Base-by-base conservation (phyloP, 345 rosid species). In the Brassica rapa region DNA sequence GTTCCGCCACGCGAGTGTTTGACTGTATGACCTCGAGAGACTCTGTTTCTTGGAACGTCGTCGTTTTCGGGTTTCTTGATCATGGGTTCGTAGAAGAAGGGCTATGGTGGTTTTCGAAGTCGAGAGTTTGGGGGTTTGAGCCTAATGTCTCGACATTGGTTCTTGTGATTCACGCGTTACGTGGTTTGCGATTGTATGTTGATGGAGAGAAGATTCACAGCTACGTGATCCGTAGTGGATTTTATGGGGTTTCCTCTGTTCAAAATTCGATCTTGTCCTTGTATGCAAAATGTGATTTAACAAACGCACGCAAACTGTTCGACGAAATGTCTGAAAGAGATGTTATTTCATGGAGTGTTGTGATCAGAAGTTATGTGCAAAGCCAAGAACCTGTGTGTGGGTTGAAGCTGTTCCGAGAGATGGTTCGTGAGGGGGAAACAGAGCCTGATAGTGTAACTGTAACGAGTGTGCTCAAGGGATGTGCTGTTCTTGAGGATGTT, bases 11-110 rank as follows among this genome's bases (percentile, higher is more conserved):
- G 68, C 71, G 77, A 41, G 68, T 75, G 15, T 90, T 93, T 73
- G 41, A 72, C 69, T 78, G 25, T 78, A 70, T 84, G 89, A 67
- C 3, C 29, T 68, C 24, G 65, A 75, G 72, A 62, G 93, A 93
- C 70, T 91, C 91, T 2, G 83, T 93, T 71, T 84, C 94, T 72
- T 91, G 96, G 94, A 93, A 91, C 65, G 84, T 87, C 32, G 64
- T 93, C 56, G 79, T 88, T 46, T 81, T 83, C 23, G 91, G 93
- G 56, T 68, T 83, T 66, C 85, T 88, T 1, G 53, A 80, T 77
- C 73, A 43, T 4, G 90, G 94, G 71, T 76, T 76, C 57, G 62
- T 7, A 16, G 71, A 71, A 68, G 85, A 83, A 71, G 96, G 89
- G 15, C 29, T 89, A 35, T 6, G 74, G 77, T 87, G 89, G 89